Evolutionary conservation across 305 asterid genomes (phyloP), one percentile per base, ranked within the genome.

Genomic region (Fraxinus platypoda): DNA sequence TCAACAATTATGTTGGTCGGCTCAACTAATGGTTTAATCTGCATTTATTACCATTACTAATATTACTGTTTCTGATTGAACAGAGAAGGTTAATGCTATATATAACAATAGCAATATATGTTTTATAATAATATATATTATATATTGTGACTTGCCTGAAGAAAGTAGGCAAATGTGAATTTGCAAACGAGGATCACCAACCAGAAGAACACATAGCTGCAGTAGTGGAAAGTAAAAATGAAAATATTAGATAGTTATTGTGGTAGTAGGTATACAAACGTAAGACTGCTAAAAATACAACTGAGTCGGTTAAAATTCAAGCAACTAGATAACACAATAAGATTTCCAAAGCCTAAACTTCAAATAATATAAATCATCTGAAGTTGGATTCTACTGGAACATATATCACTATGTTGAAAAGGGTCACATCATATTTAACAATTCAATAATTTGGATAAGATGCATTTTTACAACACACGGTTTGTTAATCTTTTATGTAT

Each of bases 191-290:
- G 93, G 85, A 96, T 95, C 88, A 93, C 94, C 91, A 96, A 79
- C 99, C 99, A 96, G 91, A 86, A 96, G 80, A 91, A 86, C 88
- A 93, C 97, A 79, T 96, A 96, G 89, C 99, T 96, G 94, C 89
- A 84, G 62, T 76, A 83, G 81, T 37, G 46, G 72, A 84, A 82
- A 79, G 81, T 38, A 76, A 64, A 30, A n/a, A 15, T 35, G 38
- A 70, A 78, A 64, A 75, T 21, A 17, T 49, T 41, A 78, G 31
- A 76, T 66, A 28, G 74, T 3, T 11, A 66, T 15, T 11, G 17
- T 25, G 74, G 35, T 17, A 68, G 11, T 68, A 17, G 41, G 75
- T 31, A 71, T 13, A 71, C 41, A 31, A 30, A 71, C 43, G 33
- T 71, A 28, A 6, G 11, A 71, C 35, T 15, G 37, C 75, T 71